Base-by-base conservation (phyloP, 306 rosid genomes). In the Ochetophila trinervis region DNA sequence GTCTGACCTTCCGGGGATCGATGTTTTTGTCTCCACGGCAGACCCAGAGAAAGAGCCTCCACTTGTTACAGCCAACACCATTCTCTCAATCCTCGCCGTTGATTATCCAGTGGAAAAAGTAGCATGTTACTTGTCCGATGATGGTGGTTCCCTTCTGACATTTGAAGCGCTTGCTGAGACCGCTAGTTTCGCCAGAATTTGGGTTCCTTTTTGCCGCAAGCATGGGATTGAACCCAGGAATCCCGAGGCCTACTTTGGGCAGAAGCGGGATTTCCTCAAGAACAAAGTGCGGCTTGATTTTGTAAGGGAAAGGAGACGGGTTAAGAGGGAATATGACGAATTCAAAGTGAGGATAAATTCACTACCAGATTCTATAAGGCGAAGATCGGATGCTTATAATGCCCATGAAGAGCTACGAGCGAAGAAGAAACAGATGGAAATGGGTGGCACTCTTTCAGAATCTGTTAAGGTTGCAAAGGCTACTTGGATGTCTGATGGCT, bases 1-100 rank as follows among this genome's bases (percentile, higher is more conserved):
- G 60, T 87, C 95, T 21, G 96, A 90, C 76, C 89, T 90, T 2
- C 95, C 96, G 0, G 95, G 96, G 23, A 83, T 90, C n/a, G 96
- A 90, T 27, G 84, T 90, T 44, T 90, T 90, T 58, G 96, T 87
- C 70, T 90, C 96, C 27, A 90, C 96, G 0, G 96, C 96, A 1
- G 95, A 90, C 67, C 89, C 96, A 1, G 96, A 90, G 51, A 90
- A 90, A 68, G 96, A 90, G 68, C 96, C 96, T 36, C 96, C 95
- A 7, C 91, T 90, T 16, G 96, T 87, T 22, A 90, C 96, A 0
- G 83, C 96, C 57, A 90, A 90, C 72, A 90, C 95, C 70, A 85
- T 90, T 74, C 89, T 90, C 37, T 90, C 96, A 0, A 90, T 90
- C 67, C 91, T 90, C 3, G 96, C 96, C 0, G 95, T 82, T 22